phyloP scores from a whole-genome alignment of 805 yeast species.

The Starmerella kuoi region DNA sequence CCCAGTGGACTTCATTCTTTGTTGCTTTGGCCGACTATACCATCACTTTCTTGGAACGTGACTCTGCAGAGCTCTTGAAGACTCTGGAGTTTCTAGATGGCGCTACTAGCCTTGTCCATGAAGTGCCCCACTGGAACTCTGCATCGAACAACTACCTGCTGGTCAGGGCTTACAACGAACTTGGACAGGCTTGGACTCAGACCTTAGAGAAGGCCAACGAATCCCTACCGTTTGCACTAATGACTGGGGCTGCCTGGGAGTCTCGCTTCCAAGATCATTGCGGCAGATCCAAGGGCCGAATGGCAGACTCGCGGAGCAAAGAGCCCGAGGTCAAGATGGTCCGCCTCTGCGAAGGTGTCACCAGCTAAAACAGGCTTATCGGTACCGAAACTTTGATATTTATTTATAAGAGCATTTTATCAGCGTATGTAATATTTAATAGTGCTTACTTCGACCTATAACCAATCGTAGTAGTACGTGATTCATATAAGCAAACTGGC shows the following conservation, averaged over 20 bases:
- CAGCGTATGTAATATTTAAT: too few species aligned
- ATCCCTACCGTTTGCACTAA: constrained; percentile 8
- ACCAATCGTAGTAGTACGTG: too few species aligned
- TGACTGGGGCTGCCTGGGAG: constrained; percentile 20
- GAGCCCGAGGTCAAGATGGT: constrained; percentile 6
- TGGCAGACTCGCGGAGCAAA: constrained; percentile 15
- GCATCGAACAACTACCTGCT: constrained; percentile 33
- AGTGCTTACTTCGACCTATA: too few species aligned
- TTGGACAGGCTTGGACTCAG: constrained; percentile 43
- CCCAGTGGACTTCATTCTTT: constrained; percentile 55
- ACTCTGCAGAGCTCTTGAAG: constrained; percentile 41
- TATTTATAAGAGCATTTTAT: too few species aligned
- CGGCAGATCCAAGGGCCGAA: constrained; percentile 16
- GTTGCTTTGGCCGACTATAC: constrained; percentile 63
- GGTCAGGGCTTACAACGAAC: constrained; percentile 47
- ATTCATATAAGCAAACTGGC: too few species aligned
- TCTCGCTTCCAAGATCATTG: constrained; percentile 20
- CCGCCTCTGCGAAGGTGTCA: constrained; percentile 10
- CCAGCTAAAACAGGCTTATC: background rate
- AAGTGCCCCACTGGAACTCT: constrained; percentile 54
- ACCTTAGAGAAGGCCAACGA: constrained; percentile 12
- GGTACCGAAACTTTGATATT: too few species aligned
- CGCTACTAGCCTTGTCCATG: constrained; percentile 47
- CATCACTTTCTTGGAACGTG: constrained; percentile 59
- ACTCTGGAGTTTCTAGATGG: constrained; percentile 53